Base-by-base conservation (phyloP, 129 eudicot species). In the Dittrichia graveolens region DNA sequence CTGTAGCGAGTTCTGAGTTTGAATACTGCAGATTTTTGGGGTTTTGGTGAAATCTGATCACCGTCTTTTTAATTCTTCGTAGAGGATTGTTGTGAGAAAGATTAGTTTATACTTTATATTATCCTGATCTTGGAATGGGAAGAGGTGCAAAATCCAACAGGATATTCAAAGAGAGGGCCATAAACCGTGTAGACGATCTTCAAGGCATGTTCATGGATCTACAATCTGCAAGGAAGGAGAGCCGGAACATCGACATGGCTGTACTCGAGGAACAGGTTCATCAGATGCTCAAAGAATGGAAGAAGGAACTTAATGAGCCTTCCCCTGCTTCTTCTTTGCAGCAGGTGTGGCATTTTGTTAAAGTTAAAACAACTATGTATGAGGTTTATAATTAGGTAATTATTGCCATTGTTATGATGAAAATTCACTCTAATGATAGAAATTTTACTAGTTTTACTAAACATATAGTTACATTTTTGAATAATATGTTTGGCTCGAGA, bases 271-370 rank as follows among this genome's bases (percentile, higher is more conserved):
- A 88, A 80, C 93, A 91, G 59, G 88, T 88, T 68, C 89, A 86
- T 80, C 91, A 86, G 86, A 88, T 91, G 92, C 88, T 91, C 39
- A 83, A 88, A 4, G 96, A 91, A 72, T 88, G 91, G 95, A 88
- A 91, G 73, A 69, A 88, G 53, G 97, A 88, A 67, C 95, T 91
- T 44, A 86, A 81, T 44, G 83, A 84, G 69, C 93, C 93, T 41
- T 91, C 97, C 9, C 96, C 96, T 53, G 89, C 96, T 8, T 75
- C 93, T 61, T 91, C 96, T 14, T 66, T 91, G 43, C 93, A 88
- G 78, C 79, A 73, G 69, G 75, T 73, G 5, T 54, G 35, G 5
- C 11, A 24, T 16, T 3, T 56, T 24, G 2, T 24, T 24, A 24
- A 24, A 24, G 31, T 24, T 24, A 24, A 24, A 24, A 24, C 14